Evolutionary conservation across 2,329 filamentous ascomycete genomes (phyloP), one percentile per base, ranked within the genome.

Genomic region (Fusarium sp.): DNA sequence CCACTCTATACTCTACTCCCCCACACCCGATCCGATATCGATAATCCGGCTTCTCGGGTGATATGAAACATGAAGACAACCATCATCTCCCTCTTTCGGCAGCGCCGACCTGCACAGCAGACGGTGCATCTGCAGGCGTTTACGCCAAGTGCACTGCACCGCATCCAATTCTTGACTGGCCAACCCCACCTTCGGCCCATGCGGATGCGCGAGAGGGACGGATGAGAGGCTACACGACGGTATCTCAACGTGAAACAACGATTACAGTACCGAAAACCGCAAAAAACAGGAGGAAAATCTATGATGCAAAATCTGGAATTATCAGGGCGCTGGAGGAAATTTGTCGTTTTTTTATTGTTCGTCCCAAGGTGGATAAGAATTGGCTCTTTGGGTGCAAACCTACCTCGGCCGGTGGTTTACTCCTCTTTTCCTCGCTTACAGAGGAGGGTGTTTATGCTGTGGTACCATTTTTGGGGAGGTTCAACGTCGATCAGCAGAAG

Each of bases 321-420:
- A 60, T 70, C 63, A 66, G 59, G 75, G 73, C 71, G 75, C 61
- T 68, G 68, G 70, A 66, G 67, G 54, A 62, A 62, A 65, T 52
- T 50, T 60, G 41, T 71, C 41, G 45, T 52, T 58, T 61, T 59
- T 30, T 61, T 65, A 54, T 58, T 66, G 48, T 52, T 52, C 48
- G 48, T 52, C 48, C 68, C 66, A 68, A 69, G 60, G 57, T 43
- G 72, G 70, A 72, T 68, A 79, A 79, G 75, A 74, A 68, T 75
- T 71, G 71, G 66, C 62, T 68, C 63, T 77, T 62, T 72, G 48
- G 77, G 77, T 78, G 77, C 77, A 72, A 79, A 78, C 77, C 77
- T 71, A 67, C 57, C 67, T 73, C 67, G 62, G 43, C 56, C 58
- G 58, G 68, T 64, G 48, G 45, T 69, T 25, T 56, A 41, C 39